Base-by-base conservation (phyloP, 345 rosid species). In the Hibiscus syriacus region DNA sequence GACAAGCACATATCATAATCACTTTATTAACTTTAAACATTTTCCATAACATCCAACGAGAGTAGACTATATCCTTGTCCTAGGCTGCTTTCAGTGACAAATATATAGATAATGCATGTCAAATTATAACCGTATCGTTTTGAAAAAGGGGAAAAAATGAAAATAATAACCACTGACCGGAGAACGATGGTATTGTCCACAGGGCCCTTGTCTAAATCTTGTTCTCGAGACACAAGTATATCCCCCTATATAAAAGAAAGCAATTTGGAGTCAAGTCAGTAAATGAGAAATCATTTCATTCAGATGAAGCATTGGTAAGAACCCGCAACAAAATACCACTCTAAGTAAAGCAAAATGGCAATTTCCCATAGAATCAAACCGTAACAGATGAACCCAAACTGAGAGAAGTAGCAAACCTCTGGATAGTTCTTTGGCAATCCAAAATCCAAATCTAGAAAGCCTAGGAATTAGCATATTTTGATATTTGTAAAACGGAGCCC, bases 391-490 rank as follows among this genome's bases (percentile, higher is more conserved):
- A 43, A 63, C 36, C 32, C 67, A 16, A 63, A 43, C 25, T 41
- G 54, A 16, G 26, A 63, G 26, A 16, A 25, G 36, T 25, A 16
- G 20, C 67, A 25, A 25, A 87, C 90, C 92, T 82, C 77, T 76
- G 2, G 85, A 75, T 57, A 83, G 80, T 78, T 79, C 76, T 56
- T 58, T 82, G 54, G 71, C 76, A 55, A 80, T 63, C 68, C 76
- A 55, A 71, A 72, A 68, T 20, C 84, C 84, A 68, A 79, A 64
- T 73, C 83, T 81, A 48, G 83, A 70, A 55, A 82, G 52, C 69
- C 82, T 78, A n/a, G 80, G 75, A 46, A 73, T 43, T 20, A 82
- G 16, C 92, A 87, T 87, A 56, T 36, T 73, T 63, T 63, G 22
- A 43, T 66, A 64, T 64, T n/a, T 9, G n/a, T 22, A 43, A 27